Percentiles rank a stretch among this genome's conserved stretches.
These are phyloP conservation scores for Rosa chinensis DNA, from an alignment of 306 rosid species.

Conservation along the genomic window DNA sequence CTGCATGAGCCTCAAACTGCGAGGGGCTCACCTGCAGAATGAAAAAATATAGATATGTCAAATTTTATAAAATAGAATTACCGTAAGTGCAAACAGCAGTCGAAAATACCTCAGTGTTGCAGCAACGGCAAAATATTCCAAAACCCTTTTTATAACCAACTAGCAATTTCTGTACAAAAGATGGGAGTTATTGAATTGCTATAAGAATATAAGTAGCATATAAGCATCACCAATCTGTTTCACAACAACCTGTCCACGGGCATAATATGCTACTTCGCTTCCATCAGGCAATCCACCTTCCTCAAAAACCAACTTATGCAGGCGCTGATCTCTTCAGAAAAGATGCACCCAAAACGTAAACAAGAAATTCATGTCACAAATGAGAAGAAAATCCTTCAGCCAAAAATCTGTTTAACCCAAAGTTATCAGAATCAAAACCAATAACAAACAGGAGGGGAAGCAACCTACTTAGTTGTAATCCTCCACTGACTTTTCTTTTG, in stretches of 20 bases:
- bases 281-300: slow-evolving; percentile 95
- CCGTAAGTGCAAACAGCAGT: slow-evolving; percentile 28
- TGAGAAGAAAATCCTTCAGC: slow-evolving; percentile 1
- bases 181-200: slow-evolving; percentile 19
- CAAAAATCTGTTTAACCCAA: slow-evolving; percentile 14
- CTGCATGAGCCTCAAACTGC: slow-evolving; percentile 96
- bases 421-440: slow-evolving; percentile 7
- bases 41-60: slow-evolving; percentile 17
- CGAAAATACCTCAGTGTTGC: slow-evolving; percentile 70
- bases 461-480: slow-evolving; percentile 70
- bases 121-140: slow-evolving; percentile 92
- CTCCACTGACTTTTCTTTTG: slow-evolving; percentile 72
- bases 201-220: not conserved
- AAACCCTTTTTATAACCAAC: slow-evolving; percentile 82
- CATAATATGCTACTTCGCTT: slow-evolving; percentile 92
- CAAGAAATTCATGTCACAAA: slow-evolving; percentile 23
- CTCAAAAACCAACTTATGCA: slow-evolving; percentile 94
- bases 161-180: slow-evolving; percentile 71
- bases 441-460: not conserved
- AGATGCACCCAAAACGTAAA: slow-evolving; percentile 18
- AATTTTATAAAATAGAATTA: slow-evolving; percentile 16
- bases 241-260: slow-evolving; percentile 85
- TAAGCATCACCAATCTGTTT: slow-evolving; percentile 29
- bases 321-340: slow-evolving; percentile 65
- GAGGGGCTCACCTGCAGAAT: slow-evolving; percentile 92